Conservation (phyloP, 768 basidiomycete species). For the Leccinum disarticulatum region DNA sequence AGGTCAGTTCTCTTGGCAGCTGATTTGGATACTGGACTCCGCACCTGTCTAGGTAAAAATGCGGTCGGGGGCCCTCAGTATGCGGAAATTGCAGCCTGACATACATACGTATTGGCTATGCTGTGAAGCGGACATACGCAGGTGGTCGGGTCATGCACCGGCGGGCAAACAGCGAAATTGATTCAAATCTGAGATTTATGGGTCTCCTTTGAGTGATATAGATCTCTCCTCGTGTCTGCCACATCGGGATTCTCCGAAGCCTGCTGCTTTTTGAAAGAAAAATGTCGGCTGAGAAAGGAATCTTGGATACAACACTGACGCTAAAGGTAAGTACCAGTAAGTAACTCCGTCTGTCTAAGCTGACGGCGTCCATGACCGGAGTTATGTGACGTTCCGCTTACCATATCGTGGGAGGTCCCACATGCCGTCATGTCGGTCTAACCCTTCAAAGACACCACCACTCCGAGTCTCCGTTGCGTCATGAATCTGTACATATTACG, state of each 20-base stretch:
- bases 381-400: slow-evolving; percentile 13
- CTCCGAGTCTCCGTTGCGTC: slow-evolving; percentile 30
- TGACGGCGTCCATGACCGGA: slow-evolving; percentile 23
- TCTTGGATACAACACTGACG: background rate
- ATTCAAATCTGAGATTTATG: slow-evolving; percentile 33
- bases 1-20: slow-evolving; percentile 11
- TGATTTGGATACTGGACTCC: background rate
- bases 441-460: slow-evolving; percentile 20
- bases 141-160: slow-evolving; percentile 3
- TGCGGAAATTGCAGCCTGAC: background rate
- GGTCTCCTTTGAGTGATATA: slow-evolving; percentile 16
- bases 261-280: slow-evolving; percentile 2
- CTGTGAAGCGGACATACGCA: slow-evolving; percentile 3
- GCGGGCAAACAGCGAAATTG: slow-evolving; percentile 12
- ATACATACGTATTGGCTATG: slow-evolving; percentile 2
- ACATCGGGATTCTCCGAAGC: slow-evolving; percentile 26
- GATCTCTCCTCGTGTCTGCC: slow-evolving; percentile 11
- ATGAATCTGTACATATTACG: slow-evolving; percentile 27
- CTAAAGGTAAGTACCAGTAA: background rate
- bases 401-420: slow-evolving; percentile 25
- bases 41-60: background rate
- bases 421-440: slow-evolving; percentile 31
- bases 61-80: background rate
- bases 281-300: slow-evolving; percentile 7
- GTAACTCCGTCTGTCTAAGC: background rate